Evolutionary conservation across 345 rosid species (phyloP).

Genomic region (Barbarea vulgaris): DNA sequence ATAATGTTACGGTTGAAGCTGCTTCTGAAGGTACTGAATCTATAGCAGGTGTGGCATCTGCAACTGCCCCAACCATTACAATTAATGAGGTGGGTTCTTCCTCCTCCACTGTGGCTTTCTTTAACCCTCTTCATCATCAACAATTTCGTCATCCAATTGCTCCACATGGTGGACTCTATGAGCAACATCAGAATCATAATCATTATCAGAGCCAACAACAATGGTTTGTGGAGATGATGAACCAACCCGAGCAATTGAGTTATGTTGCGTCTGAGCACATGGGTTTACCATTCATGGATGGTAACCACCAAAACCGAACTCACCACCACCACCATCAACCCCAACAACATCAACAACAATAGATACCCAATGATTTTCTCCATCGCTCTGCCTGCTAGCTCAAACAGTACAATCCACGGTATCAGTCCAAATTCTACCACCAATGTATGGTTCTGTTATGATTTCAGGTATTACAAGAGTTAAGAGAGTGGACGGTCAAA

Average conservation of each 20-base stretch:
- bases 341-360: neutral
- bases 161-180: neutral
- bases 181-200: neutral
- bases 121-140: neutral
- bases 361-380: neutral
- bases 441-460: slow-evolving; percentile 1
- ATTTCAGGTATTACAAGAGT: neutral
- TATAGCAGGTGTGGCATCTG: neutral
- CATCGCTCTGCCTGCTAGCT: neutral
- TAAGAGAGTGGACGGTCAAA: neutral
- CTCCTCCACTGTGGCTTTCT: neutral
- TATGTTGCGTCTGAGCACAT: slow-evolving; percentile 36
- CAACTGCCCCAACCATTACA: neutral
- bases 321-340: neutral
- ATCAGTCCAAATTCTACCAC: slow-evolving; percentile 1
- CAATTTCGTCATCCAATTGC: neutral
- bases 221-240: slow-evolving; percentile 39
- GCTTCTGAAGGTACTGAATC: neutral
- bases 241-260: slow-evolving; percentile 27
- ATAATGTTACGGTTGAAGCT: neutral
- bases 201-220: slow-evolving; percentile 16
- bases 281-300: neutral
- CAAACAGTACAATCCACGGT: no score
- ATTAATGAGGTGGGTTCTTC: neutral
- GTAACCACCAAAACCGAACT: neutral